phyloP scores from a whole-genome alignment of 441 rosid species.

The Raphanus hybrid region DNA sequence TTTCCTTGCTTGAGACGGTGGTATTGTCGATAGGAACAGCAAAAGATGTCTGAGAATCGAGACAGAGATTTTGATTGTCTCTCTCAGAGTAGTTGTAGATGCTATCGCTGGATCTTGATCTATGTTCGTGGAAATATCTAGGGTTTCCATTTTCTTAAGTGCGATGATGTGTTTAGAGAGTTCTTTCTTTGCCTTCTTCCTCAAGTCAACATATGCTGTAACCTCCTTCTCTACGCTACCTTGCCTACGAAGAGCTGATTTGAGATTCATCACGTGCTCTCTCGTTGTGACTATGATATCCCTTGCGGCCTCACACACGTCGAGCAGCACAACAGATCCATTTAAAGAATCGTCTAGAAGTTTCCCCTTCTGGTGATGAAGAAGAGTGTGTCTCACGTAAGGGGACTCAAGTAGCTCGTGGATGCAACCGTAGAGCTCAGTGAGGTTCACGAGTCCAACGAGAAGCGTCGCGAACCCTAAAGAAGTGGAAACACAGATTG shows the following conservation, averaged over 20 bases:
- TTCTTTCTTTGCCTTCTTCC: conserved; percentile 61
- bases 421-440: conserved; percentile 52
- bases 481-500: conserved; percentile 16
- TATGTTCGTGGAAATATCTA: neutral
- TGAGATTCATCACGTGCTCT: conserved; percentile 51
- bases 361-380: conserved; percentile 42
- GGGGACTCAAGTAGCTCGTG: conserved; percentile 54
- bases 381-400: conserved; percentile 45
- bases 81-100: conserved; percentile 20
- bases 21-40: conserved; percentile 47
- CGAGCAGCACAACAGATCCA: conserved; percentile 55
- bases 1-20: conserved; percentile 30
- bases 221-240: conserved; percentile 50
- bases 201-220: conserved; percentile 46
- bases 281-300: conserved; percentile 52
- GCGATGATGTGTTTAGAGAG: conserved; percentile 36
- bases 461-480: conserved; percentile 44
- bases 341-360: conserved; percentile 57
- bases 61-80: too few relatives aligned
- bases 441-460: conserved; percentile 49
- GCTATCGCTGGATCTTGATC: conserved; percentile 33
- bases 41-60: conserved; percentile 49
- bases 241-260: conserved; percentile 61
- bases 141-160: conserved; percentile 45
- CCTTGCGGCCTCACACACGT: conserved; percentile 51